A percentile compares a stretch with the other conserved stretches of the same genome.
These are phyloP conservation scores for Acanthamoeba castellanii DNA, from an alignment of 208 protist species.

Conservation along the genomic window DNA sequence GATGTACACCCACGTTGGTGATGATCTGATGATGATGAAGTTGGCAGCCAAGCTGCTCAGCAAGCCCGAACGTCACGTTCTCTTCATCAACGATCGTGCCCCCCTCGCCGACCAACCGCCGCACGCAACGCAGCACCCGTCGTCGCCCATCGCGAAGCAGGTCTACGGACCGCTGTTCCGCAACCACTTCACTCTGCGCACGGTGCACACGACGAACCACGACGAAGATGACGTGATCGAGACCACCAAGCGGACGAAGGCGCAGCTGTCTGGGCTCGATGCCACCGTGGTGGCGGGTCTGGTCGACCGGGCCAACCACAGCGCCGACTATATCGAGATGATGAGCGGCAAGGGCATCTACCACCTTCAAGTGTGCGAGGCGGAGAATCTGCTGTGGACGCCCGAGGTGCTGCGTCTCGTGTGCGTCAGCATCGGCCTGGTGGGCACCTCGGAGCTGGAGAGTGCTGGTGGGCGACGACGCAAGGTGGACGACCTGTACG, in stretches of 20 bases:
- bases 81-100: neutral
- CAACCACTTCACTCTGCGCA: neutral
- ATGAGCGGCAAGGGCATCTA: neutral
- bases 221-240: neutral
- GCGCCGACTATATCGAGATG: neutral
- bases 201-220: neutral
- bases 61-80: neutral
- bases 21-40: no score
- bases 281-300: neutral
- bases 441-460: neutral
- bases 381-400: slow-evolving; percentile 13
- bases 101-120: no score
- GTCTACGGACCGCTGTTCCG: neutral
- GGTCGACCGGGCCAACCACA: neutral
- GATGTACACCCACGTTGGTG: no score
- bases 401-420: slow-evolving; percentile 14
- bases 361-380: slow-evolving; percentile 15
- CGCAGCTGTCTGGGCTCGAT: neutral
- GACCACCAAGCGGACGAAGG: neutral
- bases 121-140: no score
- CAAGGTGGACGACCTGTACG: neutral
- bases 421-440: neutral
- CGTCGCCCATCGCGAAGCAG: neutral
- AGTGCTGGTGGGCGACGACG: neutral
- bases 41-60: neutral